Conservation (phyloP, 768 basidiomycete genomes). For the Suillus luteus region DNA sequence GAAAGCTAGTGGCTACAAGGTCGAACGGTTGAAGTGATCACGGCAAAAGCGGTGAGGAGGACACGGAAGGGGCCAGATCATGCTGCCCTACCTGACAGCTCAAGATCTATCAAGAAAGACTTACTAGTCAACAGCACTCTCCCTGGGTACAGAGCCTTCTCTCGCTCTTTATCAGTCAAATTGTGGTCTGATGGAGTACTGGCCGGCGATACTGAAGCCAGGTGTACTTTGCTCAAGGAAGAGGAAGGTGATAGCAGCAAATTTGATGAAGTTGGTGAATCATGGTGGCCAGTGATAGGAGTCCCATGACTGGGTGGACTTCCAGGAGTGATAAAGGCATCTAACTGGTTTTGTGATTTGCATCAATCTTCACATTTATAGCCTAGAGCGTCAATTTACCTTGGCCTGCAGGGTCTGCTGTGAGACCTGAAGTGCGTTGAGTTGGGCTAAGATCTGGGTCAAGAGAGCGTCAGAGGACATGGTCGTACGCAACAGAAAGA, state of each 20-base stretch:
- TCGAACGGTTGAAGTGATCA: not conserved
- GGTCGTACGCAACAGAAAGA: conserved; percentile 10
- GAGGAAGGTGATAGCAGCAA: conserved; percentile 34
- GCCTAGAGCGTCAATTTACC: conserved; percentile 40
- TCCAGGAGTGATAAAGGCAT: conserved; percentile 40
- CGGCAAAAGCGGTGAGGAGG: not conserved
- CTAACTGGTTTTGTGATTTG: conserved; percentile 44
- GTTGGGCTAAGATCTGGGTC: conserved; percentile 70
- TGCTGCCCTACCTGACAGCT: not conserved
- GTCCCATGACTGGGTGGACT: conserved; percentile 30
- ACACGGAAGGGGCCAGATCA: not conserved
- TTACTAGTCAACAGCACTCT: conserved; percentile 83
- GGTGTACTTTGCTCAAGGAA: conserved; percentile 25
- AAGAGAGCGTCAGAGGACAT: conserved; percentile 58
- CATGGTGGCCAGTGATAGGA: conserved; percentile 28
- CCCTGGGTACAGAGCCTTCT: conserved; percentile 77
- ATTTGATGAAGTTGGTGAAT: conserved; percentile 26
- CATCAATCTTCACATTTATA: conserved; percentile 1
- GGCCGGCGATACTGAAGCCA: conserved; percentile 31
- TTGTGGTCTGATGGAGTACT: conserved; percentile 22
- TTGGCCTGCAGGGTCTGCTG: conserved; percentile 82
- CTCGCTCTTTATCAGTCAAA: conserved; percentile 60
- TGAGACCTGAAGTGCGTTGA: conserved; percentile 68
- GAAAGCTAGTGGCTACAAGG: conserved; percentile 14
- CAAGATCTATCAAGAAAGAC: conserved; percentile 30